Conservation (phyloP, 2,329 filamentous ascomycete genomes). For the Aspergillus cejpii region DNA sequence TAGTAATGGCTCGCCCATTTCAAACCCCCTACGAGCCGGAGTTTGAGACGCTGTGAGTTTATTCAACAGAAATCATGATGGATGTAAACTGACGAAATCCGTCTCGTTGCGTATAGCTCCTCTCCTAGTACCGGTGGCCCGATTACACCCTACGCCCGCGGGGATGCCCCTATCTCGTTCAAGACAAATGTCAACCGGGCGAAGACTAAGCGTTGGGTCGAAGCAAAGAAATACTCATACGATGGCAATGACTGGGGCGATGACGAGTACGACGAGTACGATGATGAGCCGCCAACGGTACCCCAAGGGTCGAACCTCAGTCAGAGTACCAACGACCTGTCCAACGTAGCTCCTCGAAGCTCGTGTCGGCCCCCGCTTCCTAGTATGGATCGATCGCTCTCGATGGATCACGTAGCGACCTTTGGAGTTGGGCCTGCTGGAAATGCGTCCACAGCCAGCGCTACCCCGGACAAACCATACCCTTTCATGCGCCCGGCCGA, state of each 20-base stretch:
- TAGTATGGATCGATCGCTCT: conserved; percentile 35
- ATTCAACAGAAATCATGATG: neutral
- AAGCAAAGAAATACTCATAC: conserved; percentile 78
- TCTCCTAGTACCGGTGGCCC: conserved; percentile 23
- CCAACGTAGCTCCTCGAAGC: conserved; percentile 8
- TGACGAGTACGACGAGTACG: conserved; percentile 55
- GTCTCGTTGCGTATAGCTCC: conserved; percentile 3
- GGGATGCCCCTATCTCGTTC: conserved; percentile 53
- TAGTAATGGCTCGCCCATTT: conserved; percentile 25
- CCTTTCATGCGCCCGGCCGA: conserved; percentile 68
- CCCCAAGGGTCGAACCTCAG: conserved; percentile 21
- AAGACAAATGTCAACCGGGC: conserved; percentile 79
- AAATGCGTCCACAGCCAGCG: conserved; percentile 24
- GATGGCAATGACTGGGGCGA: conserved; percentile 92
- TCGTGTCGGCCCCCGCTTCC: conserved; percentile 12
- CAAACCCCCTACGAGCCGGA: conserved; percentile 21
- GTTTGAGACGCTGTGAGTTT: conserved; percentile 23
- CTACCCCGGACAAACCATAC: conserved; percentile 43
- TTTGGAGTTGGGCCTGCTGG: conserved; percentile 11
- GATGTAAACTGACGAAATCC: neutral
- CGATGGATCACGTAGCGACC: conserved; percentile 31
- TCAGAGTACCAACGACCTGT: conserved; percentile 23
- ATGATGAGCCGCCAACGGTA: conserved; percentile 46
- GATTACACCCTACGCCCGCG: conserved; percentile 22
- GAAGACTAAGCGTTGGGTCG: conserved; percentile 92